A percentile compares a stretch with the other conserved stretches of the same genome.
These are phyloP conservation scores for Ulota crispa DNA, from an alignment of 225 moss, liverwort and hornwort genomes.

Conservation along the genomic window DNA sequence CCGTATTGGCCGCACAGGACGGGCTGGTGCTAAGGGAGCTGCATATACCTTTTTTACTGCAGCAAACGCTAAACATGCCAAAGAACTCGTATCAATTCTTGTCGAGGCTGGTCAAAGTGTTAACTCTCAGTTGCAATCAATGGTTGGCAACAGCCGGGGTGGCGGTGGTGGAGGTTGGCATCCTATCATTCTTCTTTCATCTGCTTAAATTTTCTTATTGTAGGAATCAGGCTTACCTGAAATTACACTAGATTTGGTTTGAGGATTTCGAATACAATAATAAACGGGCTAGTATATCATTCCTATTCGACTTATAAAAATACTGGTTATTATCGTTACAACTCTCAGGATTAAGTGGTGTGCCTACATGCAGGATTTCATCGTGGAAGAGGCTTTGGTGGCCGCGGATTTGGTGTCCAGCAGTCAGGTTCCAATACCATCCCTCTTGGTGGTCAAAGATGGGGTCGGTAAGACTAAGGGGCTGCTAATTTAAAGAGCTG, in stretches of 20 bases:
- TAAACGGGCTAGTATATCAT: background rate
- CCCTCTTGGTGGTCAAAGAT: conserved; percentile 95
- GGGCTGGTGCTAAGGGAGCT: conserved; percentile 96
- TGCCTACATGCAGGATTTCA: conserved; percentile 68
- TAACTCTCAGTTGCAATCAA: conserved; percentile 73
- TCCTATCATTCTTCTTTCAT: background rate
- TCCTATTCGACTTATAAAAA: background rate
- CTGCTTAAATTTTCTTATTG: background rate
- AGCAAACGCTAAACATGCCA: conserved; percentile 94
- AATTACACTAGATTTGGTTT: background rate
- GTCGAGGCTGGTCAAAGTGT: conserved; percentile 84
- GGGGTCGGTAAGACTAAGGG: conserved; percentile 76
- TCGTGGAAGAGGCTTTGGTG: conserved; percentile 86
- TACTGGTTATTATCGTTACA: background rate
- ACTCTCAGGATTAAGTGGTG: conserved; percentile 1
- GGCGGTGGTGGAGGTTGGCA: conserved; percentile 62
- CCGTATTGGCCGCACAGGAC: conserved; percentile 96
- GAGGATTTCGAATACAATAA: background rate
- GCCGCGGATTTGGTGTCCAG: conserved; percentile 83
- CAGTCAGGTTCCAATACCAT: conserved; percentile 97
- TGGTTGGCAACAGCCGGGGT: conserved; percentile 84
- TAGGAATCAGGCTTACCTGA: background rate
- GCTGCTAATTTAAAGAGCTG: conserved; percentile 25
- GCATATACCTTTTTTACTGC: conserved; percentile 97
- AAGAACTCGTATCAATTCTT: conserved; percentile 85